A percentile compares a stretch with the other conserved stretches of the same genome.
These are phyloP conservation scores for Aphanomyces stellatus DNA, from an alignment of 352 stramenopile species.

Conservation along the genomic window DNA sequence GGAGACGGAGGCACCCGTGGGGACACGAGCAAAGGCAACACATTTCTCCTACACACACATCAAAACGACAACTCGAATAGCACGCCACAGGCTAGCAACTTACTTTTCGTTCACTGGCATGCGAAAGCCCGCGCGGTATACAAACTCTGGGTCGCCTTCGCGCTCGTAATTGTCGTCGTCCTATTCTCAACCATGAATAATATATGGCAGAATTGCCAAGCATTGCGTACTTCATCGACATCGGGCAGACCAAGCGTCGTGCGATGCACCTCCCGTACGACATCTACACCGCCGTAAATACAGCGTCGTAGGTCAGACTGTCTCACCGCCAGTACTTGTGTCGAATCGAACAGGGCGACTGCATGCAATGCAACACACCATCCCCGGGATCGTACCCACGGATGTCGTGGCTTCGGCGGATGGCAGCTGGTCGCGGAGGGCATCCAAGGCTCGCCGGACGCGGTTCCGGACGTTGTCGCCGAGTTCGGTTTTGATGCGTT, in stretches of 20 bases:
- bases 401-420: slow-evolving; percentile 60
- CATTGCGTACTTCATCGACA: neutral
- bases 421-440: slow-evolving; percentile 32
- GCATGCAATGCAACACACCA: slow-evolving; percentile 59
- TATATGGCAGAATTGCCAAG: neutral
- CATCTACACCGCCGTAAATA: slow-evolving; percentile 15
- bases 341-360: slow-evolving; percentile 54
- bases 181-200: neutral
- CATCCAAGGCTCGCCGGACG: slow-evolving; percentile 56
- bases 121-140: slow-evolving; percentile 73
- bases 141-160: slow-evolving; percentile 54
- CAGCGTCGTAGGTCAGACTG: neutral
- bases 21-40: slow-evolving; percentile 12
- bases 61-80: neutral
- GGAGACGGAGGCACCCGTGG: neutral
- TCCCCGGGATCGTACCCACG: slow-evolving; percentile 67
- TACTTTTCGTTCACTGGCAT: slow-evolving; percentile 74
- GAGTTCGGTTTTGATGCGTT: slow-evolving; percentile 51
- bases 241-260: slow-evolving; percentile 7
- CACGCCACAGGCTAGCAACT: neutral
- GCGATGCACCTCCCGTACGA: neutral
- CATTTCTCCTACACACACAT: slow-evolving; percentile 11
- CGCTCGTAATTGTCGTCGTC: slow-evolving; percentile 35
- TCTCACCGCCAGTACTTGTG: slow-evolving; percentile 6
- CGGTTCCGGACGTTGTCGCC: slow-evolving; percentile 48